A percentile compares a stretch with the other conserved stretches of the same genome.
phyloP scores from a whole-genome alignment of 2,329 filamentous ascomycete species.

The Hymenoscyphus albidus region DNA sequence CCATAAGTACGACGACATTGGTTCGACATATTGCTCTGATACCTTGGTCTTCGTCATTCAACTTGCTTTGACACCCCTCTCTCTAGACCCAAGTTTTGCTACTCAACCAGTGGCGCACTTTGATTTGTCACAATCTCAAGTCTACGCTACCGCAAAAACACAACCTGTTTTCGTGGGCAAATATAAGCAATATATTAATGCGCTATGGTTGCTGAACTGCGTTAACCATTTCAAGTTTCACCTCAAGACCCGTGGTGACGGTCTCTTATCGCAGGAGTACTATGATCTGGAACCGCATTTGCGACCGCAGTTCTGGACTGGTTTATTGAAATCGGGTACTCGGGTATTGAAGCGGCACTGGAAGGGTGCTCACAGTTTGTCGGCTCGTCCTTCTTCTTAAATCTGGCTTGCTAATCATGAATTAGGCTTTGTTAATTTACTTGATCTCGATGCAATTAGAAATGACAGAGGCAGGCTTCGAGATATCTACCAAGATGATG shows the following conservation, averaged over 20 bases:
- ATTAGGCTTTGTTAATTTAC: slow-evolving; percentile 23
- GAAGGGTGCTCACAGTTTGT: slow-evolving; percentile 47
- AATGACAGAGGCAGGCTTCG: slow-evolving; percentile 5
- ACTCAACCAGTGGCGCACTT: slow-evolving; percentile 34
- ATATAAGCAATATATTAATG: slow-evolving; percentile 39
- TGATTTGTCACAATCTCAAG: slow-evolving; percentile 42
- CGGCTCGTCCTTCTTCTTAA: background rate
- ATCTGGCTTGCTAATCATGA: slow-evolving; percentile 9
- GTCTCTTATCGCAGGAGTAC: slow-evolving; percentile 38
- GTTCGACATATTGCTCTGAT: slow-evolving; percentile 11
- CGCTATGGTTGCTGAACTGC: slow-evolving; percentile 44
- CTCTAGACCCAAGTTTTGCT: slow-evolving; percentile 29
- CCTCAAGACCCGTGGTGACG: slow-evolving; percentile 39
- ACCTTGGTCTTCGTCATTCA: slow-evolving; percentile 27
- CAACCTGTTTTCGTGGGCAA: slow-evolving; percentile 41
- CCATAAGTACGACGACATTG: slow-evolving; percentile 8
- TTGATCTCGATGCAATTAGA: slow-evolving; percentile 24
- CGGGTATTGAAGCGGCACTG: slow-evolving; percentile 41
- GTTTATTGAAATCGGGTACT: slow-evolving; percentile 35
- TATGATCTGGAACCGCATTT: slow-evolving; percentile 36
- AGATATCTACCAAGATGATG: slow-evolving; percentile 20
- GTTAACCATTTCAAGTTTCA: slow-evolving; percentile 53
- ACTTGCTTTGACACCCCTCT: slow-evolving; percentile 28
- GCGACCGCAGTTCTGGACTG: slow-evolving; percentile 42
- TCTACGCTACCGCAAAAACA: slow-evolving; percentile 37